Percentiles rank a stretch among this genome's conserved stretches.
Conservation (phyloP, 441 rosid species). For the Populus trichocarpa region DNA sequence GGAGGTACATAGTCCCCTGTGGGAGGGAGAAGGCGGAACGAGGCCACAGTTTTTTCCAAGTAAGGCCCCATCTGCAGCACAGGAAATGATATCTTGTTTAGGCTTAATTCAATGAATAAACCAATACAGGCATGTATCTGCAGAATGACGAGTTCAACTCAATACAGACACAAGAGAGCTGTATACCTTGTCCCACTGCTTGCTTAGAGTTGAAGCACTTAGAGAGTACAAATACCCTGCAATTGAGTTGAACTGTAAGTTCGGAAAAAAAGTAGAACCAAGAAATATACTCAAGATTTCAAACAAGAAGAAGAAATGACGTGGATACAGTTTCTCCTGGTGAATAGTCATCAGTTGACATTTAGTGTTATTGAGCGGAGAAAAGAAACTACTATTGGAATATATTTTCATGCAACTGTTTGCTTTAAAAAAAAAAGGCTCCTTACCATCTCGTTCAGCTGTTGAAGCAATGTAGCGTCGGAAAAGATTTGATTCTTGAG, state of each 20-base stretch:
- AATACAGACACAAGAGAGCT: neutral
- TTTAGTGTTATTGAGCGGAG: neutral
- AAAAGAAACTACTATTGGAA: neutral
- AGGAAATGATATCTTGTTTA: constrained; percentile 12
- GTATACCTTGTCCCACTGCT: constrained; percentile 75
- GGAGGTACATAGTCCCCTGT: constrained; percentile 87
- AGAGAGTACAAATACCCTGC: constrained; percentile 84
- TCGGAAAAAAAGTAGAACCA: neutral
- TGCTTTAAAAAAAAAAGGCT: constrained; percentile 5
- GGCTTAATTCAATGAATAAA: neutral
- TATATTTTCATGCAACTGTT: neutral
- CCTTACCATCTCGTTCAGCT: constrained; percentile 82
- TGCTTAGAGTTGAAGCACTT: constrained; percentile 82
- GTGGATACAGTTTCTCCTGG: neutral
- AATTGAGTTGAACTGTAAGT: constrained; percentile 13
- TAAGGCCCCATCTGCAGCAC: constrained; percentile 76
- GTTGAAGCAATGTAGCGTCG: constrained; percentile 80
- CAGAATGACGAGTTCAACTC: neutral
- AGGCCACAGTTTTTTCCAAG: constrained; percentile 53
- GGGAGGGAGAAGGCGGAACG: constrained; percentile 77
- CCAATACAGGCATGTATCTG: neutral
- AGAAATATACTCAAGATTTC: neutral
- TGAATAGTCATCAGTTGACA: neutral
- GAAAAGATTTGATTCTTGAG: constrained; percentile 67
- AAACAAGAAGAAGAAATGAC: neutral